Base-by-base conservation (phyloP, 257 asterid genomes). In the Cordia subcordata region DNA sequence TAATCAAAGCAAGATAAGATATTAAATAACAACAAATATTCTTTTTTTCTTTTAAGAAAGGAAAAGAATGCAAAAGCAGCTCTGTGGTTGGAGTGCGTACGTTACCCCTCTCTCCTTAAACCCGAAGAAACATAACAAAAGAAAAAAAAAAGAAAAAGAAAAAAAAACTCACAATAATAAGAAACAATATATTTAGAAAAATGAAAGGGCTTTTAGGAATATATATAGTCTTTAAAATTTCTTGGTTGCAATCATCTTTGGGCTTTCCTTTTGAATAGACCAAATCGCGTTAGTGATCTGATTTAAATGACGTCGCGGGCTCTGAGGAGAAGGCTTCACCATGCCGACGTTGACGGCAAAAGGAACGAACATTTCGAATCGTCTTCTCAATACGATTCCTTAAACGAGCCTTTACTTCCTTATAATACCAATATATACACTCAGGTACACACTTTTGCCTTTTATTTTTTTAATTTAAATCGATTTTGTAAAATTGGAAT, bases 391-490 rank as follows among this genome's bases (percentile, higher is more conserved):
- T 19, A 63, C 50, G 84, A 84, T 68, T 66, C 83, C 44, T 58
- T 88, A 75, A 82, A 71, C 55, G 96, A 92, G 72, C 99, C 99
- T 54, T 77, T 92, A 76, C 96, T 92, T 57, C 86, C 72, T 16
- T 58, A 64, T 13, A 76, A 63, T 46, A 47, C 65, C 17, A 44
- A 64, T 67, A 57, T 33, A 20, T 73, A 53, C 42, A 49, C 84
- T 18, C 82, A 84, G 94, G 98, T 90, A 68, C 22, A 42, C 37
- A 0, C 13, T 3, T 1, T 57, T 37, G 44, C 9, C 14, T 9
- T 46, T 14, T 20, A 15, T 16, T 44, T n/a, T 64, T 16, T 5
- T 21, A 33, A 47, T 19, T 8, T 45, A 22, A 1, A 3, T 42
- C 55, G 18, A 10, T 1, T 63, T 12, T 11, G 11, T 4, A 40